Base-by-base conservation (phyloP, 768 basidiomycete genomes). In the Auriscalpium orientale region DNA sequence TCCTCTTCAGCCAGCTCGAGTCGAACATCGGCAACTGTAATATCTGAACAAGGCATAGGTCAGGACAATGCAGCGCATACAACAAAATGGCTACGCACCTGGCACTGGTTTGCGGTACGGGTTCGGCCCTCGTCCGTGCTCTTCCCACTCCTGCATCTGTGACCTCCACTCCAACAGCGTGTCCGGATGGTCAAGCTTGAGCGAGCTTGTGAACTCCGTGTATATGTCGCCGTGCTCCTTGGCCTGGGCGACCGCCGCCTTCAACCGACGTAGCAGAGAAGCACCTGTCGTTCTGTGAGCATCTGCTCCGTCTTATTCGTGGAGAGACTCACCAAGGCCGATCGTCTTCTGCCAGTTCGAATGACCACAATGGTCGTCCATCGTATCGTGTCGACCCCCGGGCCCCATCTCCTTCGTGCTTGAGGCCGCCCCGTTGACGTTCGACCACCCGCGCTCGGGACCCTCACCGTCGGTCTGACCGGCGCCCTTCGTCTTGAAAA, bases 401-500 rank as follows among this genome's bases (percentile, higher is more conserved):
- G n/a, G n/a, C n/a, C n/a, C n/a, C n/a, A n/a, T n/a, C n/a, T n/a
- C n/a, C n/a, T n/a, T n/a, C n/a, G n/a, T n/a, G n/a, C 70, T 70
- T 7, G 56, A n/a, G 9, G 71, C 64, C 0, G 66, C 35, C 0
- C 58, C 59, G 52, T 72, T 70, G 10, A 66, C 60, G 28, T 63
- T 37, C 0, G 69, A 60, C 71, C 71, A 75, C 0, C 61, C 62
- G 2, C 66, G 57, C 58, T 75, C 72, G 10, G 66, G 58, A 1
- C 62, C 68, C 49, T 74, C 73, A 1, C 73, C 73, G 57, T 74
- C 71, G 0, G 69, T 72, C 33, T 65, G 60, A 0, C 65, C 72
- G 13, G 64, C 63, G 16, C 68, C 66, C 15, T 16, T 10, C 21
- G 10, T 47, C 10, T 47, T 10, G 9, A 55, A 56, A 49, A 63